These are phyloP conservation scores for Reticulomyxa filosa DNA, from an alignment of 78 protist genomes.

Conservation along the genomic window DNA sequence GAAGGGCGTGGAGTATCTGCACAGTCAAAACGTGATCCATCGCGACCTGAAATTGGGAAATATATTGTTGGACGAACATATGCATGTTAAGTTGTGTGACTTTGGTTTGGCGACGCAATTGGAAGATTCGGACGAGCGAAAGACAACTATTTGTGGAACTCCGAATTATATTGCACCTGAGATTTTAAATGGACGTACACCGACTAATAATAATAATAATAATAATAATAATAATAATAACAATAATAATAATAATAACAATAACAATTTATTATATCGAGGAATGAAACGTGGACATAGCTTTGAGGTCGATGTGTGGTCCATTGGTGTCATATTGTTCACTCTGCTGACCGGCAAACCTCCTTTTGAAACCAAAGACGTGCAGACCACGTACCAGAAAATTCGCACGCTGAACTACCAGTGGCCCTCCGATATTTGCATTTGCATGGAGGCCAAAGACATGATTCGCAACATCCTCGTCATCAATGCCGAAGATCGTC, in stretches of 20 bases:
- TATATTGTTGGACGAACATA: slow-evolving; percentile 44
- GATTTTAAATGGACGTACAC: slow-evolving; percentile 55
- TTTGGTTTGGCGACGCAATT: slow-evolving; percentile 83
- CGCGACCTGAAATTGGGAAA: slow-evolving; percentile 73
- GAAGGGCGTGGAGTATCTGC: slow-evolving; percentile 29
- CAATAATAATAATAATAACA: too few relatives aligned
- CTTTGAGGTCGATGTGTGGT: slow-evolving; percentile 16
- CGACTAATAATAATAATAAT: too few relatives aligned
- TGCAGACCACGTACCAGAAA: slow-evolving; percentile 6
- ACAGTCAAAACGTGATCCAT: slow-evolving; percentile 41
- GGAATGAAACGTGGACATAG: too few relatives aligned
- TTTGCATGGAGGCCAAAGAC: neutral
- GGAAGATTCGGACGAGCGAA: slow-evolving; percentile 56
- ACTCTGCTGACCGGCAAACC: slow-evolving; percentile 80
- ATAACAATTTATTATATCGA: too few relatives aligned
- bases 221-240: too few relatives aligned
- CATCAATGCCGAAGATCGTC: too few relatives aligned
- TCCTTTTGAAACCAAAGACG: slow-evolving; percentile 78
- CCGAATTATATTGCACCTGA: slow-evolving; percentile 98
- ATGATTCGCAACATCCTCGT: neutral
- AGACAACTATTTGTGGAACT: slow-evolving; percentile 85
- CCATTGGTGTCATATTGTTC: slow-evolving; percentile 29
- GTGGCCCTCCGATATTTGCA: neutral
- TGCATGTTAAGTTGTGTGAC: slow-evolving; percentile 75
- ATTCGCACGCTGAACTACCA: neutral